Evolutionary conservation across 768 basidiomycete genomes (phyloP).

Genomic region (Lyophyllum semitale): DNA sequence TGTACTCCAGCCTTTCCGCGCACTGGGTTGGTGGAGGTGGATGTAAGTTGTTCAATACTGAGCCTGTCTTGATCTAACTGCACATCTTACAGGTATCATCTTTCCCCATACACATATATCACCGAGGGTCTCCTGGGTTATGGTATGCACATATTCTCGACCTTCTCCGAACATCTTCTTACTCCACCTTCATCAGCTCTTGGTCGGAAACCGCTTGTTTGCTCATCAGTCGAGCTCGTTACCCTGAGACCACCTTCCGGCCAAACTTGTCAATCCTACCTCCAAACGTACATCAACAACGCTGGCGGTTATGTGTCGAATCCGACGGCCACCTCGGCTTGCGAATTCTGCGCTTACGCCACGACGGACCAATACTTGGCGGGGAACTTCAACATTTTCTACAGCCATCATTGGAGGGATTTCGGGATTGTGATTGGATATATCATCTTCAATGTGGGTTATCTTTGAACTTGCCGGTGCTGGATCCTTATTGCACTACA

Average conservation of each 20-base stretch:
- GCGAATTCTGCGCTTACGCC: conserved; percentile 55
- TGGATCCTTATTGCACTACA: conserved; percentile 20
- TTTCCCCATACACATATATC: conserved; percentile 55
- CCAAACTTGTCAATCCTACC: conserved; percentile 55
- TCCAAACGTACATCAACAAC: conserved; percentile 48
- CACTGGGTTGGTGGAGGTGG: conserved; percentile 73
- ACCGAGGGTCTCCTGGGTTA: conserved; percentile 51
- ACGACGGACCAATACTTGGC: conserved; percentile 59
- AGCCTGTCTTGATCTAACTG: not conserved
- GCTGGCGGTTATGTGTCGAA: conserved; percentile 65
- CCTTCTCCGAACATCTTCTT: conserved; percentile 26
- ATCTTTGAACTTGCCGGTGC: not conserved
- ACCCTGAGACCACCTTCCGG: conserved; percentile 59
- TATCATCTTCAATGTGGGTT: conserved; percentile 45
- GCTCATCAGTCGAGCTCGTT: conserved; percentile 64
- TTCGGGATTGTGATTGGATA: conserved; percentile 53
- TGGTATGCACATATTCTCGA: conserved; percentile 32
- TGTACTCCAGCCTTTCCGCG: conserved; percentile 63
- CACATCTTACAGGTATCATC: conserved; percentile 26
- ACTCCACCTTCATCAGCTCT: conserved; percentile 43
- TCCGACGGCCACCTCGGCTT: conserved; percentile 47
- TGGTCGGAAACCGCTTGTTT: conserved; percentile 50
- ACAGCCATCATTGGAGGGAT: conserved; percentile 52
- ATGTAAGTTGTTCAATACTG: conserved; percentile 45
- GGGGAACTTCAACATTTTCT: conserved; percentile 61